Base-by-base conservation (phyloP, 176 grass and related monocot species). In the Raddia guianensis region DNA sequence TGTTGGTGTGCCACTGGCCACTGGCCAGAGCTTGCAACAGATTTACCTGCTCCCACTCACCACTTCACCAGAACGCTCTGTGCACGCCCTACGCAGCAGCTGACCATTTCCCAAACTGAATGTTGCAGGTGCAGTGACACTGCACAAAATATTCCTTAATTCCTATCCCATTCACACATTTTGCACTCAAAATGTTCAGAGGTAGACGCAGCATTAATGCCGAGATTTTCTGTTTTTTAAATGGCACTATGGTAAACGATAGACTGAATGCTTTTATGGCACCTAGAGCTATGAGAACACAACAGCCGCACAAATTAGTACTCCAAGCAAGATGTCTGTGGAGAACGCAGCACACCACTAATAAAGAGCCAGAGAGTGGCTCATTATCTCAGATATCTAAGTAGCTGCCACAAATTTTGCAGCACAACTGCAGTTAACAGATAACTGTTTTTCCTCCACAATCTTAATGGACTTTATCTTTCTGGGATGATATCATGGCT, bases 1-100 rank as follows among this genome's bases (percentile, higher is more conserved):
- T 74, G 74, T 68, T 53, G 60, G 50, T 67, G 42, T 59, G 20
- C 32, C 74, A 83, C 34, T 60, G 75, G 20, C 32, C 74, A 83
- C 34, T 60, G 75, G 80, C 58, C 59, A 46, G 44, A 12, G 57
- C 60, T 13, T 47, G 66, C 18, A 77, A 78, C 66, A 63, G 56
- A 83, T 21, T 66, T 54, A 83, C 67, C 86, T 79, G 86, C 80
- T 60, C 86, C 80, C 74, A 78, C 86, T 55, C 48, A 63, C 43
- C 55, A 16, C 32, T 43, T 6, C 46, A 73, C 16, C 68, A 43
- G 55, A 54, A 62, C 21, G 6, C 1, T 11, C 19, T 16, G 19
- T 40, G 80, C 47, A 49, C 49, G 27, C 27, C 27, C 27, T 27
- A 27, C 27, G 43, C 80, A 79, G 43, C 80, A 79, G 27, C 37